phyloP scores from a whole-genome alignment of 1,139 yeast species.

The Arxiozyma bovina region DNA sequence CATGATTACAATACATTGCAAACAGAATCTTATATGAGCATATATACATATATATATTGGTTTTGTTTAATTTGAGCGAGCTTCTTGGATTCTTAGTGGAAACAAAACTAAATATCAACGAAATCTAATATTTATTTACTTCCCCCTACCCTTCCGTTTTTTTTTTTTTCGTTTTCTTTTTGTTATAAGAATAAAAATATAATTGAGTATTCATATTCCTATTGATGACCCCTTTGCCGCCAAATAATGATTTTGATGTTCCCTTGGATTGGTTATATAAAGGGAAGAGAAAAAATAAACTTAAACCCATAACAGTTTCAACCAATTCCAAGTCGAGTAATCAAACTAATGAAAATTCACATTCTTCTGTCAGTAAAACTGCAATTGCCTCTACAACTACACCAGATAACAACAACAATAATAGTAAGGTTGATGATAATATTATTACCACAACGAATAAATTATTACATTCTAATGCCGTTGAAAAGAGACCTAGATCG shows the following conservation, averaged over 20 bases:
- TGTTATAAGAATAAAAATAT: too few species aligned
- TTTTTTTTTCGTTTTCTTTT: too few species aligned
- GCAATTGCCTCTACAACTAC: not conserved
- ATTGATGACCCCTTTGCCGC: not conserved
- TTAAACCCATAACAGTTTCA: constrained; percentile 2
- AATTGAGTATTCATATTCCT: not conserved
- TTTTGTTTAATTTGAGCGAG: too few species aligned
- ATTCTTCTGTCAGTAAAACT: not conserved
- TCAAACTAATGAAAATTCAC: not conserved
- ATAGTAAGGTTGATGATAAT: not conserved
- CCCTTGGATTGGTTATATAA: constrained; percentile 29
- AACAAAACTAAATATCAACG: not conserved
- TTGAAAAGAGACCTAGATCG: constrained; percentile 6
- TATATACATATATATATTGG: too few species aligned
- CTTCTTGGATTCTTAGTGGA: too few species aligned
- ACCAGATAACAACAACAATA: not conserved
- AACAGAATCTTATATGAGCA: too few species aligned
- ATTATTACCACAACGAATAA: not conserved
- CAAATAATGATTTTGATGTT: constrained; percentile 9
- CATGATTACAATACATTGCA: too few species aligned
- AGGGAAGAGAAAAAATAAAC: constrained; percentile 14
- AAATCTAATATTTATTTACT: not conserved
- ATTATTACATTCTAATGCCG: not conserved
- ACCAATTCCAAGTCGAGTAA: not conserved
- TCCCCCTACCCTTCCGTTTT: too few species aligned